Conservation (phyloP, 2,329 filamentous ascomycete genomes). For the Didymella keratinophila region DNA sequence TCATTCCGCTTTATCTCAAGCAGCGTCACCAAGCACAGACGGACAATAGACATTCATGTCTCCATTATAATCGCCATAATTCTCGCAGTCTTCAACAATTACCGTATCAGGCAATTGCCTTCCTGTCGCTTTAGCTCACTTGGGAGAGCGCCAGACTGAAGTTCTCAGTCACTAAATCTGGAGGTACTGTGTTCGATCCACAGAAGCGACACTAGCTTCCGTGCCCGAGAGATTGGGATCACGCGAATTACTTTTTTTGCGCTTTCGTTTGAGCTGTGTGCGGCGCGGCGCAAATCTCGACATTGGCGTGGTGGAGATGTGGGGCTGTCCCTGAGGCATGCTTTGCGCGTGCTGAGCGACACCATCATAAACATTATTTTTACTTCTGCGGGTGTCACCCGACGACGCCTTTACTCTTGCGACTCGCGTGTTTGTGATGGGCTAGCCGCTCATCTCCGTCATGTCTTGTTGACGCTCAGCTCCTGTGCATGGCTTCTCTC, state of each 20-base stretch:
- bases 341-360: not conserved
- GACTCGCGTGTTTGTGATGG: not conserved
- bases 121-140: constrained; percentile 26
- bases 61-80: not conserved
- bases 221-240: constrained; percentile 13
- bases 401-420: too few relatives aligned
- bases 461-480: too few relatives aligned
- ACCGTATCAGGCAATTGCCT: constrained; percentile 19
- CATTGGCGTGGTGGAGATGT: not conserved
- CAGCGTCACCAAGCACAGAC: too few relatives aligned
- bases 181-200: constrained; percentile 26
- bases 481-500: too few relatives aligned
- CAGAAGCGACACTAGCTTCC: constrained; percentile 25
- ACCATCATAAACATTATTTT: not conserved
- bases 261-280: not conserved
- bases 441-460: not conserved
- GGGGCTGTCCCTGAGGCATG: not conserved
- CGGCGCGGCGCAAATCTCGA: not conserved
- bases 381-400: not conserved
- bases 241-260: constrained; percentile 17
- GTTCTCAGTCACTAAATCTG: constrained; percentile 25
- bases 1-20: too few relatives aligned
- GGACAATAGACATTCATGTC: too few relatives aligned
- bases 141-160: constrained; percentile 27
- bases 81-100: constrained; percentile 16